Evolutionary conservation across 306 rosid genomes (phyloP), one percentile per base, ranked within the genome.

Genomic region (Sphenostylis stenocarpa): DNA sequence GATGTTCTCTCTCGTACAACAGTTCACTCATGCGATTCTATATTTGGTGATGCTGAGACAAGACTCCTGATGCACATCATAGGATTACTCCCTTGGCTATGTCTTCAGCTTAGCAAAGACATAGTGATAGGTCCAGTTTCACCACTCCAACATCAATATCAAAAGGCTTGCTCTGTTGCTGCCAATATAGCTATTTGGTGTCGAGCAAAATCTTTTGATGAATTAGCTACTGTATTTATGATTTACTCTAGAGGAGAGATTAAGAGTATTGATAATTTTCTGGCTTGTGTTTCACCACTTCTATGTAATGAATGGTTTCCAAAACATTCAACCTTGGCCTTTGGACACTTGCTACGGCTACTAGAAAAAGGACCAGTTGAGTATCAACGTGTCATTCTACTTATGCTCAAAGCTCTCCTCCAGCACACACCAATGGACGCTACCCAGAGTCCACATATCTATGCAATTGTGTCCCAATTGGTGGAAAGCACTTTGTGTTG

Each of bases 351-450:
- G 72, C 76, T 96, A 81, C 85, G 92, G 75, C 85, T 96, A 21
- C 88, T 96, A 49, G 99, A 96, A 84, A 96, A 88, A 58, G 99
- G 99, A 39, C 99, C 99, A 0, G 88, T 89, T 10, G 98, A 90
- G 83, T 96, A 96, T 84, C 99, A 96, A 77, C 97, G 99, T 0
- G 98, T 93, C 64, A 96, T 96, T 81, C 88, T 96, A 49, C 96
- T 96, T 15, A 88, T 91, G 94, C 93, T 96, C 47, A 96, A 93
- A 85, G 99, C 98, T 55, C 86, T 96, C 81, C 98, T 96, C 76
- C 98, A 91, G 84, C 98, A 93, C 88, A 93, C 99, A 64, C 99
- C 98, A 21, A 88, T 96, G 90, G 99, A 96, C 77, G 98, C 98
- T 48, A 87, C 99, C 29, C 99, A 96, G 83, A 96, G 99, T 78